These are phyloP conservation scores for Setaria italica DNA, from an alignment of 202 grass and related monocot species.

Conservation along the genomic window DNA sequence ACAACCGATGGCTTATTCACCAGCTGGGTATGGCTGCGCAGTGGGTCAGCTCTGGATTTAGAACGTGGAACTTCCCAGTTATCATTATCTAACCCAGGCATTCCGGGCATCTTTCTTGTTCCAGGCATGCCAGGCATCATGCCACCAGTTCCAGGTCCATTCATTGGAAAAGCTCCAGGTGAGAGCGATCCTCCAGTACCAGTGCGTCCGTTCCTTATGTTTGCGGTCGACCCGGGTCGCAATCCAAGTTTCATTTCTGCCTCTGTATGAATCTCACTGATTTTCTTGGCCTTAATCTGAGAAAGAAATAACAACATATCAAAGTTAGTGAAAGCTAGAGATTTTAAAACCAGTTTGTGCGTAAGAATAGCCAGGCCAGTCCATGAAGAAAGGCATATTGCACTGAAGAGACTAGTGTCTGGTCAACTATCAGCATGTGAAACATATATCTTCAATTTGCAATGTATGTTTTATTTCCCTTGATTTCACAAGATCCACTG, in stretches of 20 bases:
- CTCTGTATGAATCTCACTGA: slow-evolving; percentile 80
- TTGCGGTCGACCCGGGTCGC: slow-evolving; percentile 63
- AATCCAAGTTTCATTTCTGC: slow-evolving; percentile 91
- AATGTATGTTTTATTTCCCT: slow-evolving; percentile 8
- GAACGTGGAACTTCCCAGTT: slow-evolving; percentile 75
- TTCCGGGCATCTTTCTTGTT: slow-evolving; percentile 82
- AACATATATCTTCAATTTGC: slow-evolving; percentile 7
- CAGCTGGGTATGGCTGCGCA: slow-evolving; percentile 24
- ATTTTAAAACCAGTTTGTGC: neutral
- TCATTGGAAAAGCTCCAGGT: slow-evolving; percentile 59
- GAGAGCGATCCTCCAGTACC: slow-evolving; percentile 46
- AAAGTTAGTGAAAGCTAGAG: slow-evolving; percentile 8
- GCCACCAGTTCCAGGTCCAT: slow-evolving; percentile 61
- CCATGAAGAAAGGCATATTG: neutral
- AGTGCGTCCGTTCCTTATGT: slow-evolving; percentile 59
- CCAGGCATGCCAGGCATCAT: slow-evolving; percentile 96
- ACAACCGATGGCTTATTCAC: slow-evolving; percentile 47
- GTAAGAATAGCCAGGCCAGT: neutral
- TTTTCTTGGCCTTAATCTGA: slow-evolving; percentile 85
- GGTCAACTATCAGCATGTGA: neutral
- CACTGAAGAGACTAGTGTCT: neutral
- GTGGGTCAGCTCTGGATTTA: slow-evolving; percentile 61
- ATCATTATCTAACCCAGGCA: slow-evolving; percentile 69
- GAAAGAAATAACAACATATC: slow-evolving; percentile 29
- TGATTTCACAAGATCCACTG: neutral